A percentile compares a stretch with the other conserved stretches of the same genome.
Evolutionary conservation across 2,329 filamentous ascomycete species (phyloP).

Genomic region (Fusarium sp.): DNA sequence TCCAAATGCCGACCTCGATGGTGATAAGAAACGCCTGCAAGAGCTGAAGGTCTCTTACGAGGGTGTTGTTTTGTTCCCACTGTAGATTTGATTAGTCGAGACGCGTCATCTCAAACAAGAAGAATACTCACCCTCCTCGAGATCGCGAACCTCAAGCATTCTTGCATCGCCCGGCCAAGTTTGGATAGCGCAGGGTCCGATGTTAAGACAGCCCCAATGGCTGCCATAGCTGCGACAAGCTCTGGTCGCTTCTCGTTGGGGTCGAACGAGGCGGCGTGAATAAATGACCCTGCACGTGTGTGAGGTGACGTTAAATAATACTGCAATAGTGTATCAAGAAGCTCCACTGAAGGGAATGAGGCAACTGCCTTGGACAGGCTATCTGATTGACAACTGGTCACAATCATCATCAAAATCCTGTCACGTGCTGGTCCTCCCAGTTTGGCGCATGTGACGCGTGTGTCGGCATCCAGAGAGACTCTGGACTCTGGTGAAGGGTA

Average conservation of each 20-base stretch:
- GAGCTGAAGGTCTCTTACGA: slow-evolving; percentile 47
- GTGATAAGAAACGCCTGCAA: slow-evolving; percentile 50
- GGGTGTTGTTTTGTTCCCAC: slow-evolving; percentile 51
- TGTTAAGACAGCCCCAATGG: slow-evolving; percentile 53
- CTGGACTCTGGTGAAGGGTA: slow-evolving; percentile 42
- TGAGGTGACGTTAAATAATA: slow-evolving; percentile 49
- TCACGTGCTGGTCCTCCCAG: slow-evolving; percentile 41
- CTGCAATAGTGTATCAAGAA: slow-evolving; percentile 54
- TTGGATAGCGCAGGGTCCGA: slow-evolving; percentile 52
- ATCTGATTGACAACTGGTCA: slow-evolving; percentile 44
- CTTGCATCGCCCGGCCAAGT: slow-evolving; percentile 55
- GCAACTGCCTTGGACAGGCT: slow-evolving; percentile 45
- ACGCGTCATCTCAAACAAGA: too few relatives aligned
- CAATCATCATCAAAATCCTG: slow-evolving; percentile 46
- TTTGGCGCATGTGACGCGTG: slow-evolving; percentile 34
- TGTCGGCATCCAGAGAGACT: slow-evolving; percentile 26
- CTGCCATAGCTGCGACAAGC: slow-evolving; percentile 51
- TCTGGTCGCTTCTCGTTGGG: slow-evolving; percentile 51
- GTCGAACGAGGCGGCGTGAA: slow-evolving; percentile 53
- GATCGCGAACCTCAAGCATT: slow-evolving; percentile 46
- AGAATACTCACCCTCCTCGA: slow-evolving; percentile 25
- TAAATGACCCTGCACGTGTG: slow-evolving; percentile 46
- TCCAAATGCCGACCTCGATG: slow-evolving; percentile 52
- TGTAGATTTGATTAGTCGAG: background rate
- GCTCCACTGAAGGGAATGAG: slow-evolving; percentile 54